Base-by-base conservation (phyloP, 345 rosid genomes). In the Acer campestre region DNA sequence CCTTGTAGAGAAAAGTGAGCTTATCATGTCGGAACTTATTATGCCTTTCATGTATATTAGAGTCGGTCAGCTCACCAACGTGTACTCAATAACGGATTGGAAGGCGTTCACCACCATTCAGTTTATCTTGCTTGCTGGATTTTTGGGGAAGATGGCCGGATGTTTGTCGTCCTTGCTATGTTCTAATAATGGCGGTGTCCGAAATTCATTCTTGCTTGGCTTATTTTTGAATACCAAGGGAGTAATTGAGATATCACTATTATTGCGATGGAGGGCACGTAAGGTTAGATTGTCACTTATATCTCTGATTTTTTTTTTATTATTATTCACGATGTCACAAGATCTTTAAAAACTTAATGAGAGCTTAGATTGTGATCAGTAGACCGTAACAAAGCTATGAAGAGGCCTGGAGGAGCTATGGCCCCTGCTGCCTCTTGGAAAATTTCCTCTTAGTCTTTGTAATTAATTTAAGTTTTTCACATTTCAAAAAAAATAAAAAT, bases 171-270 rank as follows among this genome's bases (percentile, higher is more conserved):
- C 64, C 25, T 64, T 77, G 7, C 0, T 16, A 1, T 69, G 49
- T 68, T 40, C 59, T 53, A 62, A 71, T 3, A 49, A 68, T 2
- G 58, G 79, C 4, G 70, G 61, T 35, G 1, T 76, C 8, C 40
- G 61, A 35, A 72, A 78, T 70, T 76, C 81, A 12, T 0, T 82
- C 29, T 14, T 84, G 42, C 79, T 82, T 7, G 66, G 84, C 27
- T 59, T 75, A 6, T 61, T 82, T 25, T 42, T 86, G 38, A 80
- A 76, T 56, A 6, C 79, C 2, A 80, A 42, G 56, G 87, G 87
- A 8, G 13, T 76, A 0, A 3, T 74, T 6, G 85, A 84, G 7
- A 1, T 74, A 10, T 7, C 49, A 16, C 6, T 49, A 10, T 20
- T 75, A n/a, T 1, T 35, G 7, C 59, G 61, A 42, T 73, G 40